Conservation (phyloP, 208 protist genomes). For the Leishmania martiniquensis region DNA sequence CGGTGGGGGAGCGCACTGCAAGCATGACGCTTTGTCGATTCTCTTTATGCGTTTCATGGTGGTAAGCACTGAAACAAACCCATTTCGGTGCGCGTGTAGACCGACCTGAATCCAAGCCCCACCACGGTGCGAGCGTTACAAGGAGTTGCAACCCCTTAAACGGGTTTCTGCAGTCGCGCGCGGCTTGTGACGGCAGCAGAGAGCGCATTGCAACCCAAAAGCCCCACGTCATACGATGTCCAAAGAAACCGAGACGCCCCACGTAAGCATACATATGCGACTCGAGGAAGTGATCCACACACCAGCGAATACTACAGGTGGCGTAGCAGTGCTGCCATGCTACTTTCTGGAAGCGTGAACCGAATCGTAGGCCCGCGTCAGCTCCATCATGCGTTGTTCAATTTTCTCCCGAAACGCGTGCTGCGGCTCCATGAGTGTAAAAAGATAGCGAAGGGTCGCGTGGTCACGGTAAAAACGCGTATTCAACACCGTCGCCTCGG, state of each 20-base stretch:
- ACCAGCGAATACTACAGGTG: neutral
- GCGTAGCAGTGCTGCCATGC: neutral
- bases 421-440: slow-evolving; percentile 83
- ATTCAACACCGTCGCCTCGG: slow-evolving; percentile 66
- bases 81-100: too few relatives aligned
- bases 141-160: neutral
- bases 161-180: neutral
- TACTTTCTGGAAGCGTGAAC: neutral
- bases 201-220: too few relatives aligned
- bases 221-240: neutral
- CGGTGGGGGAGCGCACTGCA: too few relatives aligned
- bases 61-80: too few relatives aligned
- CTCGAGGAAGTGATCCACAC: neutral
- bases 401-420: slow-evolving; percentile 70
- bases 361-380: slow-evolving; percentile 68
- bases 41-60: too few relatives aligned
- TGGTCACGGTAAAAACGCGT: slow-evolving; percentile 83
- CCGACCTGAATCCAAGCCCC: too few relatives aligned
- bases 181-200: neutral
- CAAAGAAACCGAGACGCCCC: neutral
- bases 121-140: too few relatives aligned
- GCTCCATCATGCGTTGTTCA: slow-evolving; percentile 69
- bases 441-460: slow-evolving; percentile 77
- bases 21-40: too few relatives aligned
- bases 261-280: neutral